These are phyloP conservation scores for Cryptosporidium xiaoi DNA, from an alignment of 169 alveolate genomes.

Conservation along the genomic window DNA sequence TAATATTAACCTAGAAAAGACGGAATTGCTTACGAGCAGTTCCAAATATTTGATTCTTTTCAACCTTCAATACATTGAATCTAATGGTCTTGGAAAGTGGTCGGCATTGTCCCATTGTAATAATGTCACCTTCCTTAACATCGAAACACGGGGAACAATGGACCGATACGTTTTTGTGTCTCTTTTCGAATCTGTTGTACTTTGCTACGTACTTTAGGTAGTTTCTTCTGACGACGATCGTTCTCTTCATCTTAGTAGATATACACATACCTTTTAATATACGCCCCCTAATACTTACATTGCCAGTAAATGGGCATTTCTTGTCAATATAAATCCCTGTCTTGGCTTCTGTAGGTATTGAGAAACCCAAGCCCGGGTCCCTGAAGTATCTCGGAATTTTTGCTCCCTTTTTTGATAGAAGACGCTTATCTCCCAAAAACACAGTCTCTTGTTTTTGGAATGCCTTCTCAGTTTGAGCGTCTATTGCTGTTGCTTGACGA, in stretches of 20 bases:
- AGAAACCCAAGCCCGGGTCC: conserved; percentile 98
- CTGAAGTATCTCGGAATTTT: conserved; percentile 92
- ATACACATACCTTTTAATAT: conserved; percentile 97
- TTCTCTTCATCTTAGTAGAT: conserved; percentile 98
- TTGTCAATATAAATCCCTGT: conserved; percentile 98
- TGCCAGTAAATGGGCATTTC: conserved; percentile 99
- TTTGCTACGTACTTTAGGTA: conserved; percentile 97
- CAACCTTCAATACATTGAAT: conserved; percentile 98
- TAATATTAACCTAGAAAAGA: conserved; percentile 86
- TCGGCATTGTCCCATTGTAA: conserved; percentile 99
- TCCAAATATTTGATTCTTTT: conserved; percentile 97
- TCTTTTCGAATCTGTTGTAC: conserved; percentile 98
- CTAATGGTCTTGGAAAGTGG: conserved; percentile 99
- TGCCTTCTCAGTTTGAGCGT: conserved; percentile 87
- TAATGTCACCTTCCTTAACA: conserved; percentile 98
- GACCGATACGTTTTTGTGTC: conserved; percentile 93
- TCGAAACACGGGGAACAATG: conserved; percentile 99
- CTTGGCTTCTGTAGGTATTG: conserved; percentile 98
- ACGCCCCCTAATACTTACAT: conserved; percentile 97
- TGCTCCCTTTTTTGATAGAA: conserved; percentile 84
- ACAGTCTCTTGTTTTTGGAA: conserved; percentile 91
- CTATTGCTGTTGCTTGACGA: conserved; percentile 76
- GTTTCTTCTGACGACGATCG: conserved; percentile 97
- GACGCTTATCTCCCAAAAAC: conserved; percentile 85
- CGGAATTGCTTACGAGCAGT: conserved; percentile 98